Evolutionary conservation across 306 rosid genomes (phyloP), one percentile per base, ranked within the genome.

Genomic region (Boehmeria nivea): DNA sequence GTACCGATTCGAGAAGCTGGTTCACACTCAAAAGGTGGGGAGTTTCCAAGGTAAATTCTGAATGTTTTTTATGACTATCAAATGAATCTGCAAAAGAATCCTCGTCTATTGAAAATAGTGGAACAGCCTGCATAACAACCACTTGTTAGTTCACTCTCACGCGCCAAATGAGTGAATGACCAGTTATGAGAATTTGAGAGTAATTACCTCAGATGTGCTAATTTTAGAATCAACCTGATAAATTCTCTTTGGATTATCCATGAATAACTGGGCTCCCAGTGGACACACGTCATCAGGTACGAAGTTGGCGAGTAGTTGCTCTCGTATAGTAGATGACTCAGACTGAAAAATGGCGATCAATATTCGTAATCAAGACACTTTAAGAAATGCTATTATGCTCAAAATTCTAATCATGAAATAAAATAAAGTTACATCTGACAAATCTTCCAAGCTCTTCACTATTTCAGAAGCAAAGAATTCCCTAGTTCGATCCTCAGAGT

Each of bases 1-100:
- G 20, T 85, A 93, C 99, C 43, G 87, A 85, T 77, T 93, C 96
- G 69, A 93, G 66, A 52, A 93, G 83, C 78, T 87, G 89, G 78
- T 83, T 61, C 52, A 89, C 96, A 31, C 84, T 76, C 78, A 87
- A 72, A 63, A 85, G 72, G 58, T 23, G 37, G 42, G 83, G 86
- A 61, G 27, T 63, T 47, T 77, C 86, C 11, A 34, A 6, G 16
- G 79, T 67, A 60, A 75, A 55, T 6, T 70, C 80, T 18, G 64
- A 28, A 61, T 71, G 57, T 67, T 70, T 77, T 36, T 44, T 64
- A 66, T 79, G 89, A 70, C 67, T 67, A 40, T 76, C 93, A 46
- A 76, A 68, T 45, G 83, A 60, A 53, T 82, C 94, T n/a, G 46
- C 56, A 66, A 73, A 51, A 43, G 57, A 66, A 43, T 87, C 96